Base-by-base conservation (phyloP, 1,284 basidiomycete species). In the Puccinia polysora region DNA sequence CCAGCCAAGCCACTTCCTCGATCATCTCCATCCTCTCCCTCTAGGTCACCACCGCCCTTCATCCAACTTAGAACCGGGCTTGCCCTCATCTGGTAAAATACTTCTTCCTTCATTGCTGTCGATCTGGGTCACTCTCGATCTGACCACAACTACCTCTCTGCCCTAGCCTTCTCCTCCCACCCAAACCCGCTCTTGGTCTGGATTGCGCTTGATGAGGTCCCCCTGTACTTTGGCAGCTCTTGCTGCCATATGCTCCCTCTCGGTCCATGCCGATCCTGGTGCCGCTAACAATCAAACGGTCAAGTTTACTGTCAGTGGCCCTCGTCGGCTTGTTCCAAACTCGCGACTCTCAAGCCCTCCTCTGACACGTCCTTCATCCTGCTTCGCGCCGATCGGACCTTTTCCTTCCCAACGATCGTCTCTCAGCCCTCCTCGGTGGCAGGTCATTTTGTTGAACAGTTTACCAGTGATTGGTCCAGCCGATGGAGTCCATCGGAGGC, bases 391-490 rank as follows among this genome's bases (percentile, higher is more conserved):
- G n/a, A n/a, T n/a, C n/a, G n/a, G n/a, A n/a, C n/a, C 32, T 20
- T 40, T 3, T 20, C 20, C 38, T 25, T 25, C 18, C 12, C 49
- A 23, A 4, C n/a, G 36, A 20, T 10, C 14, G 14, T 28, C 14
- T 20, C 8, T 23, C 12, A 97, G 90, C 83, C 89, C 56, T 89
- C 93, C 68, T 81, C 84, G 73, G 83, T 97, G 81, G 87, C 89
- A 78, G 93, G 90, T n/a, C 88, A 91, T 74, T 97, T 98, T 84
- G 79, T 99, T 77, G 96, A 99, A 82, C 96, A 99, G 81, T 99
- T 99, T 84, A 90, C 88, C 30, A 85, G 88, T 71, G 89, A 90
- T 82, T 95, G 90, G 90, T 81, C 88, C 53, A 85, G 88, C 72
- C 89, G 94, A 76, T 99, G 96, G 96, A 91, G 90, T 72, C 87